These are phyloP conservation scores for Fusarium ambrosium DNA, from an alignment of 2,329 filamentous ascomycete genomes.

Conservation along the genomic window DNA sequence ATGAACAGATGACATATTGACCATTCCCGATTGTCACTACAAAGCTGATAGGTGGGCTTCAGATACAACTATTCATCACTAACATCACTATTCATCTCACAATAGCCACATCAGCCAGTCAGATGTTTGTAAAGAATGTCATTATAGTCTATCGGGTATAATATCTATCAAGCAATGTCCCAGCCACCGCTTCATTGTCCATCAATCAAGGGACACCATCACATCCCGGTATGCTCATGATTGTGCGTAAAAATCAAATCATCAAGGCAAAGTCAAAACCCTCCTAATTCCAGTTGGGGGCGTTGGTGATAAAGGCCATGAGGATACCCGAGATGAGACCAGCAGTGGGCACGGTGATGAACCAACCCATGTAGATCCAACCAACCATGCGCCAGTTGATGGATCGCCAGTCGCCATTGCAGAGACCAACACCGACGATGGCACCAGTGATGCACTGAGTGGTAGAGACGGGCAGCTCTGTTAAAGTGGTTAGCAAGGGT, in stretches of 20 bases:
- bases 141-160: slow-evolving; percentile 16
- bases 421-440: slow-evolving; percentile 73
- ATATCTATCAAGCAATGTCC: slow-evolving; percentile 12
- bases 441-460: slow-evolving; percentile 75
- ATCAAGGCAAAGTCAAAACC: not conserved
- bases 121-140: not conserved
- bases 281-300: slow-evolving; percentile 62
- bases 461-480: slow-evolving; percentile 72
- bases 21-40: not conserved
- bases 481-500: slow-evolving; percentile 13
- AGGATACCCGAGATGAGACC: slow-evolving; percentile 70
- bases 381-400: slow-evolving; percentile 75
- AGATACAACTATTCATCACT: not conserved
- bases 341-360: slow-evolving; percentile 70
- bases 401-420: slow-evolving; percentile 68
- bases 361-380: slow-evolving; percentile 72
- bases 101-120: not conserved
- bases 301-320: slow-evolving; percentile 74
- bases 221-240: not conserved
- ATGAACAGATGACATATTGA: not conserved
- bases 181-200: slow-evolving; percentile 9
- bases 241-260: not conserved
- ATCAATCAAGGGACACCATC: not conserved
- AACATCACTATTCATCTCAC: not conserved
- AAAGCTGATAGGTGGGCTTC: not conserved